Evolutionary conservation across 805 yeast species (phyloP).

Genomic region (Pichia thaimueangensis): DNA sequence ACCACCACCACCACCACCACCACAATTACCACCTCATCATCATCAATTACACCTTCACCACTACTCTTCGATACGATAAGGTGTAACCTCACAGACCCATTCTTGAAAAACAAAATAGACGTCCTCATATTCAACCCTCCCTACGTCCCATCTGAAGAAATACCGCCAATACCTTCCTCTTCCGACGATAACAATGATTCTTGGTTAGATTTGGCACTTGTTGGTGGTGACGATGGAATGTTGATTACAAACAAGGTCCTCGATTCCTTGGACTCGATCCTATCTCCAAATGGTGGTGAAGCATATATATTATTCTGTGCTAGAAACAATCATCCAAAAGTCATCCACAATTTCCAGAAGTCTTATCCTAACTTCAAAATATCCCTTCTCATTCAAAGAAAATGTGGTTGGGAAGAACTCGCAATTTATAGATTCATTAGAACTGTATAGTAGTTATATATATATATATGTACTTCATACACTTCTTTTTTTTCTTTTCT

Average conservation of each 20-base stretch:
- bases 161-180: conserved; percentile 52
- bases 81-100: conserved; percentile 47
- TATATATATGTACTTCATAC: too few relatives aligned
- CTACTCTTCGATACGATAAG: conserved; percentile 44
- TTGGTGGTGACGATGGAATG: conserved; percentile 93
- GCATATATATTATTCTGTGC: conserved; percentile 93
- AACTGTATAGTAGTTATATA: too few relatives aligned
- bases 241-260: conserved; percentile 65
- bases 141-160: conserved; percentile 81
- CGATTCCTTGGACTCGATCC: conserved; percentile 41
- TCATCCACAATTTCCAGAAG: conserved; percentile 40
- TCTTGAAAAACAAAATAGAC: conserved; percentile 50
- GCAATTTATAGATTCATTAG: conserved; percentile 60
- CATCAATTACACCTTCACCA: too few relatives aligned
- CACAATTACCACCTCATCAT: conserved; percentile 40
- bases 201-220: conserved; percentile 86
- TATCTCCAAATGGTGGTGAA: conserved; percentile 57
- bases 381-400: conserved; percentile 51
- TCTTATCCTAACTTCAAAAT: conserved; percentile 42
- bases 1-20: conserved; percentile 27
- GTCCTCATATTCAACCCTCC: conserved; percentile 90
- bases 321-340: conserved; percentile 69
- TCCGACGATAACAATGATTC: conserved; percentile 38
- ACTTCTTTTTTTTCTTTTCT: too few relatives aligned
- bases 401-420: conserved; percentile 95